Evolutionary conservation across 805 yeast genomes (phyloP).

Genomic region (Hagleromyces aurorensis): DNA sequence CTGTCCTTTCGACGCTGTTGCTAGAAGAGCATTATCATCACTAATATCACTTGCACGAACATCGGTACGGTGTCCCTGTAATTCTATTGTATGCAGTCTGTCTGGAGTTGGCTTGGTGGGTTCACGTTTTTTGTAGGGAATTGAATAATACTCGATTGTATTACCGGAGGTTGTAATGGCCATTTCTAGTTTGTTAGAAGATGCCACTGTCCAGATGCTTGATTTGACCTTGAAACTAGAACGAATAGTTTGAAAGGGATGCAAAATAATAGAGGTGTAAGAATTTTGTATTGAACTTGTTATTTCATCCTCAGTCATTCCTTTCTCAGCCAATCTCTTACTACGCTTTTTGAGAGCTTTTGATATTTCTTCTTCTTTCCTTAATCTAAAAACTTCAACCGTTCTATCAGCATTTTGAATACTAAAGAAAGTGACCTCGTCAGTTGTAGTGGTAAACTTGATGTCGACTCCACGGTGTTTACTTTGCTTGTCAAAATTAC

Average conservation of each 20-base stretch:
- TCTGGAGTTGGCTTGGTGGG: conserved; percentile 33
- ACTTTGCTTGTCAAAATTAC: conserved; percentile 67
- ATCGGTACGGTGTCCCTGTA: conserved; percentile 85
- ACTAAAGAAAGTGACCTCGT: conserved; percentile 39
- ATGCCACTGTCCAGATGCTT: conserved; percentile 52
- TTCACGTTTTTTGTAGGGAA: conserved; percentile 54
- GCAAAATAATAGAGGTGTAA: conserved; percentile 48
- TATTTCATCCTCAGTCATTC: conserved; percentile 53
- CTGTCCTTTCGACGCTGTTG: conserved; percentile 85
- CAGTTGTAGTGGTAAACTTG: conserved; percentile 34
- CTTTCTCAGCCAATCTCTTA: conserved; percentile 69
- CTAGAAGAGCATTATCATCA: conserved; percentile 69
- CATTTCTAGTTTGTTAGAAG: conserved; percentile 47
- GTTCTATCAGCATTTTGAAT: conserved; percentile 77
- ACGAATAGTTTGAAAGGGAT: conserved; percentile 63
- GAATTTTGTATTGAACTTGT: conserved; percentile 40
- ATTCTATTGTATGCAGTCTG: conserved; percentile 54
- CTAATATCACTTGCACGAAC: conserved; percentile 77
- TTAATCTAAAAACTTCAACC: conserved; percentile 68
- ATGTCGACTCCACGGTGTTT: conserved; percentile 61
- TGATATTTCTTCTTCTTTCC: conserved; percentile 67
- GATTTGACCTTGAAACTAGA: conserved; percentile 56
- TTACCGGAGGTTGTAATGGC: conserved; percentile 64
- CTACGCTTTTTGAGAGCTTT: conserved; percentile 73
- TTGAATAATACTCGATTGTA: conserved; percentile 58